These are phyloP conservation scores for Spinellus fusiger DNA, from an alignment of 192 early-diverging fungal species.

Conservation along the genomic window DNA sequence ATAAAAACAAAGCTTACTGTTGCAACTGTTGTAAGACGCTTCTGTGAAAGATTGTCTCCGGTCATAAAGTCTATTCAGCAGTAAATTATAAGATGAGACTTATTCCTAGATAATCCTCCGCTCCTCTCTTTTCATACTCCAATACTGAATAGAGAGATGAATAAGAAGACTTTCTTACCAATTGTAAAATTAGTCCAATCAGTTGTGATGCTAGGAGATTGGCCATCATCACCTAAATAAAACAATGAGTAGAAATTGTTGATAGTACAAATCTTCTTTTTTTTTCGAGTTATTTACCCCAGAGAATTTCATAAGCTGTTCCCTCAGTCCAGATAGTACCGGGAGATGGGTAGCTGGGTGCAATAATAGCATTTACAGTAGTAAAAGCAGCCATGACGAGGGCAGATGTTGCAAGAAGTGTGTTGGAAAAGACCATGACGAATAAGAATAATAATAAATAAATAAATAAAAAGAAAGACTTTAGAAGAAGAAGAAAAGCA, in stretches of 20 bases:
- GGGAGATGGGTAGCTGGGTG: slow-evolving; percentile 26
- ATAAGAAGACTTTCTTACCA: too few species aligned
- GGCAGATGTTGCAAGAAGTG: background rate
- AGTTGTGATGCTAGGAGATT: background rate
- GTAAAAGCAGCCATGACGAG: slow-evolving; percentile 6
- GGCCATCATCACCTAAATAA: slow-evolving; percentile 16
- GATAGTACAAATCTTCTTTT: background rate
- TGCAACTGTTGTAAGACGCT: slow-evolving; percentile 19
- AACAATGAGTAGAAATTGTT: background rate
- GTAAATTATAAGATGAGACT: background rate
- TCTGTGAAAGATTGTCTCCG: slow-evolving; percentile 28
- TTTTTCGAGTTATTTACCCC: slow-evolving; percentile 15
- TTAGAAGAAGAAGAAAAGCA: slow-evolving; percentile 5
- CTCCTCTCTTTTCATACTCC: too few species aligned
- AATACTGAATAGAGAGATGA: too few species aligned
- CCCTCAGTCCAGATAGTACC: slow-evolving; percentile 26
- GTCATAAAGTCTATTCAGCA: slow-evolving; percentile 33
- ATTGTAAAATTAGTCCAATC: slow-evolving; percentile 27
- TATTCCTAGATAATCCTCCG: too few species aligned
- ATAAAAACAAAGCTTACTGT: slow-evolving; percentile 11
- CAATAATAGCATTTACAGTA: slow-evolving; percentile 14
- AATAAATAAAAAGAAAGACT: background rate
- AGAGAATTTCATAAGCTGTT: slow-evolving; percentile 16
- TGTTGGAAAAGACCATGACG: slow-evolving; percentile 9
- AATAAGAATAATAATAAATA: background rate